phyloP scores from a whole-genome alignment of 805 yeast genomes.

The Ogataea pilisensis region DNA sequence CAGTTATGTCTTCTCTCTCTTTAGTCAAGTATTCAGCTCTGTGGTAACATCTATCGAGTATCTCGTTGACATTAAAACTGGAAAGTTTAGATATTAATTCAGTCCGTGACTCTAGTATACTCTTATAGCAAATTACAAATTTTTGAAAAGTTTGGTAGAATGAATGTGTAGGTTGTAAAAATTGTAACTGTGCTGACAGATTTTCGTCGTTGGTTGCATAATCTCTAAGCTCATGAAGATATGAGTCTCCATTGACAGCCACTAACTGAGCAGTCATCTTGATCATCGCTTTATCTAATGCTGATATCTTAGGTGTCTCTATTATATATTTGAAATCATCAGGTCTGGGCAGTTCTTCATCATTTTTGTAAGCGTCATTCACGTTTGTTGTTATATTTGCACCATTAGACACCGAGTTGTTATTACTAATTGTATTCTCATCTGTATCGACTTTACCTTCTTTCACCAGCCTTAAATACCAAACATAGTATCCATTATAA shows the following conservation, averaged over 20 bases:
- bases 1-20: constrained; percentile 29
- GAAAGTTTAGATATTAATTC: constrained; percentile 18
- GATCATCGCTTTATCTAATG: constrained; percentile 62
- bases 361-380: not conserved
- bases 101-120: constrained; percentile 28
- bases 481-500: constrained; percentile 53
- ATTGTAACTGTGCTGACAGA: constrained; percentile 59
- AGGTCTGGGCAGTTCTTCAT: constrained; percentile 7
- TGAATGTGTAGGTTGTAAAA: constrained; percentile 57
- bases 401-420: not conserved
- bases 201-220: constrained; percentile 26
- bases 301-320: constrained; percentile 41
- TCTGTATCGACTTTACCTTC: constrained; percentile 17
- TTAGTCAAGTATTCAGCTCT: constrained; percentile 53
- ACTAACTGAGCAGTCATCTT: constrained; percentile 68
- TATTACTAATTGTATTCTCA: not conserved
- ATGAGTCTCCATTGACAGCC: constrained; percentile 53
- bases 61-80: constrained; percentile 22
- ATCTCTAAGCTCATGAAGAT: constrained; percentile 34
- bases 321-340: constrained; percentile 26
- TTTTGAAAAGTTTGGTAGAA: constrained; percentile 46
- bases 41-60: constrained; percentile 44
- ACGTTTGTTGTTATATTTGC: constrained; percentile 1
- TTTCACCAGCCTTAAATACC: constrained; percentile 36
- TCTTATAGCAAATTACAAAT: constrained; percentile 54